A percentile compares a stretch with the other conserved stretches of the same genome.
These are phyloP conservation scores for Boletus subcaerulescens DNA, from an alignment of 768 basidiomycete genomes.

Conservation along the genomic window DNA sequence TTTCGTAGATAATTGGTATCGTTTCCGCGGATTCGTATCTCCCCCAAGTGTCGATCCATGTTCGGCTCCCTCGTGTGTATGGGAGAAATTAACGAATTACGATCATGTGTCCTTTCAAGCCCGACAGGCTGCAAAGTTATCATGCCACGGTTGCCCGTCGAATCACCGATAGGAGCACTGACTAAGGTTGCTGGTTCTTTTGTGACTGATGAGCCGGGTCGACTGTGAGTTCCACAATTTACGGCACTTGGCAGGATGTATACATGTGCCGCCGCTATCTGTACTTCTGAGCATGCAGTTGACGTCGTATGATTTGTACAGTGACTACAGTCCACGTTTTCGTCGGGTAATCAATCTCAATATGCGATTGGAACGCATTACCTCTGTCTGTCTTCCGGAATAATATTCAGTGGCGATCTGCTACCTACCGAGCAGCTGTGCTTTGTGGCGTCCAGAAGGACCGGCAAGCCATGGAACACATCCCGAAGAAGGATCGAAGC, in stretches of 20 bases:
- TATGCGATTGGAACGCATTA: neutral
- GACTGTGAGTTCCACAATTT: conserved; percentile 10
- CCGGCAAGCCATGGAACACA: neutral
- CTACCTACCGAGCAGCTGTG: conserved; percentile 1
- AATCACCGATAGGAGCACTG: conserved; percentile 13
- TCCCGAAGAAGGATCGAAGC: conserved; percentile 8
- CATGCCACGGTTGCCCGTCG: neutral
- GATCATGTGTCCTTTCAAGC: conserved; percentile 1
- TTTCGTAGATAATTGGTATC: neutral
- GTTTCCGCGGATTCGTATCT: conserved; percentile 11
- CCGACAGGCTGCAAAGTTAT: neutral
- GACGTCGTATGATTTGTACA: neutral
- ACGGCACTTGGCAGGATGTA: conserved; percentile 16
- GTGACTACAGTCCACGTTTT: neutral
- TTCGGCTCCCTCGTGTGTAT: conserved; percentile 3
- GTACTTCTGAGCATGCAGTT: neutral
- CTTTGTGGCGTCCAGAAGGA: conserved; percentile 25
- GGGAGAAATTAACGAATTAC: conserved; percentile 1
- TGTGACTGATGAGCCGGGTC: conserved; percentile 5
- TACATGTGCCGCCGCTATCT: neutral
- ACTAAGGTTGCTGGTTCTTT: conserved; percentile 13
- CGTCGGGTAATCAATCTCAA: neutral
- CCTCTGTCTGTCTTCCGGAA: neutral
- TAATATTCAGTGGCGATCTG: neutral
- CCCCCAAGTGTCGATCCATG: neutral